Base-by-base conservation (phyloP, 2,329 filamentous ascomycete genomes). In the Cladosporium sp. region DNA sequence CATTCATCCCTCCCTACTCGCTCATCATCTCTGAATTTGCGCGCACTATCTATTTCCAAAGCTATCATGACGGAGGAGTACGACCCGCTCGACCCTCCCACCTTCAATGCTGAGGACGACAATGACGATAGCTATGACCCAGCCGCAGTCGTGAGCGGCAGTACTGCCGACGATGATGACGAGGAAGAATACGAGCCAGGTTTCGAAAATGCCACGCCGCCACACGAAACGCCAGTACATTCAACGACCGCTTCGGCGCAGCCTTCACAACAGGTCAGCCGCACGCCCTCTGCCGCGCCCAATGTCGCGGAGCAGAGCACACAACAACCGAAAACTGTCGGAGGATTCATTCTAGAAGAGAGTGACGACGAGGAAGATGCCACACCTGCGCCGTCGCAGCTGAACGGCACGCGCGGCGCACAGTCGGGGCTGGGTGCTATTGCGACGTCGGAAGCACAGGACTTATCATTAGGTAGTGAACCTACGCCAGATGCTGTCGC, bases 301-400 rank as follows among this genome's bases (percentile, higher is more conserved):
- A 76, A 66, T 72, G 77, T 65, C 48, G 66, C 70, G 18, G 70
- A 68, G 60, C 67, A 72, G 49, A 67, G 65, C 59, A 72, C 63
- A 72, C 81, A 82, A 72, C 81, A 82, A 74, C 78, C 83, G 72
- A 83, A 81, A 73, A 86, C 82, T 67, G 83, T 84, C 73, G 85
- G 85, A 76, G 86, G 86, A 71, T 88, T 88, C 81, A 83, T 87
- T 77, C 82, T 85, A 75, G 86, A 88, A 78, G 85, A 86, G 76
- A 85, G 87, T 76, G 83, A 85, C 73, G 83, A 85, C 74, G 84
- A 86, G 73, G 63, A 70, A 60, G 68, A 66, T 53, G 67, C 66
- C 46, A 68, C 65, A 64, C 65, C 60, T 23, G 65, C 70, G 30
- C 66, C 70, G 30, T 71, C 70, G 57, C 72, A 74, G 66, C 57